These are phyloP conservation scores for Epichloe amarillans DNA, from an alignment of 2,329 filamentous ascomycete genomes.

Conservation along the genomic window DNA sequence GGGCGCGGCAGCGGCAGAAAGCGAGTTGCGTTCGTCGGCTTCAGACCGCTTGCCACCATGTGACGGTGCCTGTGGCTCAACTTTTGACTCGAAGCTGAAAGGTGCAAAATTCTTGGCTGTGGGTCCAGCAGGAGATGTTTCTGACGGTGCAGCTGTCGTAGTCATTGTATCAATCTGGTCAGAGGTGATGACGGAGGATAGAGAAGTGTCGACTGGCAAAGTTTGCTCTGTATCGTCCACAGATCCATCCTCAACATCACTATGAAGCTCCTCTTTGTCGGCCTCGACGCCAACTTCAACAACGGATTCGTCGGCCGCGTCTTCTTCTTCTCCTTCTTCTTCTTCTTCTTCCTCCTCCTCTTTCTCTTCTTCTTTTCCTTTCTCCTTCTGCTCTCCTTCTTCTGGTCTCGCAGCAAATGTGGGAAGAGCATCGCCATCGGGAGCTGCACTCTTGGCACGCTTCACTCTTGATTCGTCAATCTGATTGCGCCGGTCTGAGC, in stretches of 20 bases:
- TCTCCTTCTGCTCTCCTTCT: constrained; percentile 6
- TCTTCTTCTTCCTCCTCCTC: constrained; percentile 7
- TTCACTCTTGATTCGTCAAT: constrained; percentile 60
- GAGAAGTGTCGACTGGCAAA: constrained; percentile 32
- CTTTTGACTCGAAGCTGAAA: constrained; percentile 43
- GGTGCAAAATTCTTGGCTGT: constrained; percentile 35
- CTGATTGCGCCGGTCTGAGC: constrained; percentile 40
- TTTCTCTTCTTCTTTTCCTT: constrained; percentile 4
- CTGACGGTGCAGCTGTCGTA: constrained; percentile 38
- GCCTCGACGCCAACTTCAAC: not conserved
- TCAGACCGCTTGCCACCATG: constrained; percentile 29
- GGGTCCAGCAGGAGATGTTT: constrained; percentile 36
- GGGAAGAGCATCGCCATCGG: constrained; percentile 59
- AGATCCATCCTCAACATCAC: constrained; percentile 2
- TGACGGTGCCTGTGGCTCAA: constrained; percentile 36
- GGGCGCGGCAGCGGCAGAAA: constrained; percentile 55
- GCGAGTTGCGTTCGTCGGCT: constrained; percentile 34
- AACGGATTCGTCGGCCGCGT: not conserved
- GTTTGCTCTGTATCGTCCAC: constrained; percentile 29
- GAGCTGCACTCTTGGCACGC: constrained; percentile 51
- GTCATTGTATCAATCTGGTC: constrained; percentile 41
- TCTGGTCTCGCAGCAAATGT: constrained; percentile 51
- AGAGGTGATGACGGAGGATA: constrained; percentile 39
- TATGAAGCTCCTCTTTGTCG: not conserved
- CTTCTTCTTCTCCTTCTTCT: not conserved